Evolutionary conservation across 257 asterid species (phyloP).

Genomic region (Fraxinus cuspidata): DNA sequence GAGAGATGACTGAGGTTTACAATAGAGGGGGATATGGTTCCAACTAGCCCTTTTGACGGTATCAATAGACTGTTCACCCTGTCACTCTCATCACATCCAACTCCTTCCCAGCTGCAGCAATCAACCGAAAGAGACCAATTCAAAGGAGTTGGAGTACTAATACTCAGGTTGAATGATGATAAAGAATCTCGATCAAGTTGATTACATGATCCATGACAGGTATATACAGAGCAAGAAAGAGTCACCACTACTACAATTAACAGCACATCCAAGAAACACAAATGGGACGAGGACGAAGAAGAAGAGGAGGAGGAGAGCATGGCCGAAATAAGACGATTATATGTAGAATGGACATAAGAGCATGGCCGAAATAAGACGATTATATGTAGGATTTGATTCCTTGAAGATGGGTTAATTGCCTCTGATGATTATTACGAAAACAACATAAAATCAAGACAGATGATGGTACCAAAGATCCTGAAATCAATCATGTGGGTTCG

Average conservation of each 20-base stretch:
- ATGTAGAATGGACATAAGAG: conserved; percentile 34
- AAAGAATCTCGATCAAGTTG: conserved; percentile 50
- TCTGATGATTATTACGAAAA: conserved; percentile 42
- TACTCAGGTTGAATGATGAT: conserved; percentile 42
- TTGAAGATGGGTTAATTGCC: conserved; percentile 31
- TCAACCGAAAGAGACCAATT: conserved; percentile 59
- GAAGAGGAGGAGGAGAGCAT: conserved; percentile 42
- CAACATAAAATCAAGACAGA: conserved; percentile 20
- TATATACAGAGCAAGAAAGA: conserved; percentile 29
- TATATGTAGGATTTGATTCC: conserved; percentile 30
- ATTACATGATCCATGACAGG: conserved; percentile 57
- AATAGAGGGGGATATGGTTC: conserved; percentile 29
- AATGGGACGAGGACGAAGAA: not conserved
- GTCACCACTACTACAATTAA: conserved; percentile 20
- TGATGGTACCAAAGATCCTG: conserved; percentile 41
- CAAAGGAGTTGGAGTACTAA: conserved; percentile 24
- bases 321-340: conserved; percentile 34
- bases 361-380: conserved; percentile 46
- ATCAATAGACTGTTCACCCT: conserved; percentile 48
- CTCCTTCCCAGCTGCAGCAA: conserved; percentile 91
- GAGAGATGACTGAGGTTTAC: conserved; percentile 28
- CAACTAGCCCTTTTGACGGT: conserved; percentile 26
- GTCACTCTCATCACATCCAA: conserved; percentile 61
- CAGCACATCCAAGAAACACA: conserved; percentile 29
- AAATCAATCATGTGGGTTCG: conserved; percentile 52